Evolutionary conservation across 768 basidiomycete species (phyloP).

Genomic region (Collybiopsis luxurians): DNA sequence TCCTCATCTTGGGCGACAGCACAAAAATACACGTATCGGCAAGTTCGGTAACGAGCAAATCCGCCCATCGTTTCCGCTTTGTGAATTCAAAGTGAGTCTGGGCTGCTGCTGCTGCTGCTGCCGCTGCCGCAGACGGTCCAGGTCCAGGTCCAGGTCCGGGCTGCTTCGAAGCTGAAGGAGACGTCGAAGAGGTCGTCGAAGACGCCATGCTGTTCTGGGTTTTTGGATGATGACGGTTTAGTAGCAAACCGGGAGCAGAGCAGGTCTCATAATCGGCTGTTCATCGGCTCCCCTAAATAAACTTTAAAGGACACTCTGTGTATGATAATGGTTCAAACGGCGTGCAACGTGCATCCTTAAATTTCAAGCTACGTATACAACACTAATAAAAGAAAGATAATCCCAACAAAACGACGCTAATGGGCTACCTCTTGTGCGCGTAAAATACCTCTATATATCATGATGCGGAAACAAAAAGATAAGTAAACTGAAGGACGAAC

Average conservation of each 20-base stretch:
- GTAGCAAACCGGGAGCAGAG: background rate
- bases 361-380: no score
- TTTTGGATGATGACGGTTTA: background rate
- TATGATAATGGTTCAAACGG: no score
- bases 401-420: background rate
- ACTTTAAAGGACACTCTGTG: no score
- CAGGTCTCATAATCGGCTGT: background rate
- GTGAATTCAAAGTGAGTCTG: constrained; percentile 78
- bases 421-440: background rate
- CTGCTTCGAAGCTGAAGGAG: background rate
- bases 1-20: constrained; percentile 56
- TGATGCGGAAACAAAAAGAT: background rate
- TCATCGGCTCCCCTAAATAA: constrained; percentile 1
- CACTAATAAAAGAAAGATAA: background rate
- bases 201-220: no score
- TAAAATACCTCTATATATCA: constrained; percentile 11
- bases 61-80: constrained; percentile 84
- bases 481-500: no score
- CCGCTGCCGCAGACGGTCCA: no score
- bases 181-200: background rate
- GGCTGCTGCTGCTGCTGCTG: background rate
- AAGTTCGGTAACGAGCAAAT: constrained; percentile 73
- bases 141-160: no score
- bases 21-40: constrained; percentile 71
- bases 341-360: no score